Base-by-base conservation (phyloP, 768 basidiomycete species). In the Coprinopsis cinerea region DNA sequence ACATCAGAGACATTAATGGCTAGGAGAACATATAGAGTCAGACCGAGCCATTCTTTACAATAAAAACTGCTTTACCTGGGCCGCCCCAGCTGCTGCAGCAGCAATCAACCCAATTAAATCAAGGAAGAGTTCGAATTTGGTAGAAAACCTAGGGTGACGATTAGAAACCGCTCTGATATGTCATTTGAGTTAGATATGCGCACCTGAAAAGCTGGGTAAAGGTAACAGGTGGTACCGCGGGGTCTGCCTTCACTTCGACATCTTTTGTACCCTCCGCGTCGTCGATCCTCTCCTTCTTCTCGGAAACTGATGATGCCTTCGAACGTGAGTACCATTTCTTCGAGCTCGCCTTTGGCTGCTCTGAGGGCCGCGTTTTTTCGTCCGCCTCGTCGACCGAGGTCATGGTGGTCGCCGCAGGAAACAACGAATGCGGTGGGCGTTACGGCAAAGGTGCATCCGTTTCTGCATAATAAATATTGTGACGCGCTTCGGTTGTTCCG, bases 1-100 rank as follows among this genome's bases (percentile, higher is more conserved):
- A 92, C 28, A 92, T 72, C 47, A 92, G 64, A 56, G 76, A 77
- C 79, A 85, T 80, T 36, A 83, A 67, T 1, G 82, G 83, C 79
- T 83, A 44, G 14, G 4, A 20, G 32, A 13, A 18, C 10, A 25
- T 4, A 18, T 3, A 39, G 18, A 10, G n/a, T 48, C 5, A 44
- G 22, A 53, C 69, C 18, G 51, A n/a, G 6, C 36, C 6, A 39
- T 18, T 9, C 11, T 9, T 10, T n/a, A n/a, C n/a, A n/a, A n/a
- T n/a, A n/a, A n/a, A n/a, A n/a, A n/a, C n/a, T 18, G 11, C 36
- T 17, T 18, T 6, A 84, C 83, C 72, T 87, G 84, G 32, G 88
- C 78, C 18, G 85, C 80, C 17, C 89, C 89, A 7, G 83, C 80
- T 0, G 69, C 81, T 13, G 70, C 74, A 0, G 91, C 87, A 11